Conservation (phyloP, 495 filamentous ascomycete genomes). For the Aspergillus leporis region DNA sequence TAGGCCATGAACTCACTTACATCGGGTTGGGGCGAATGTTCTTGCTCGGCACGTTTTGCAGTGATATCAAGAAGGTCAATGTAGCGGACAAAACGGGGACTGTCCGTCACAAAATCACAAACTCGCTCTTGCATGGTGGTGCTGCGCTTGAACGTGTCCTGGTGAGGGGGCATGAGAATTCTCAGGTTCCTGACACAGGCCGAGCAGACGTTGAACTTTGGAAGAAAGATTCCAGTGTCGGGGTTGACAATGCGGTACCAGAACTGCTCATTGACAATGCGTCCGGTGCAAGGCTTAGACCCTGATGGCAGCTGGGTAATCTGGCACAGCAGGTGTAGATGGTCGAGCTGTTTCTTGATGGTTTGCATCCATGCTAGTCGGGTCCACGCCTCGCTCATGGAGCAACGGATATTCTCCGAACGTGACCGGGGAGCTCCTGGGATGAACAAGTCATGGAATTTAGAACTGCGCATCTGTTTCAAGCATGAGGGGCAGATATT, state of each 20-base stretch:
- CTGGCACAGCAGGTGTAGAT: constrained; percentile 56
- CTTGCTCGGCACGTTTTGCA: constrained; percentile 46
- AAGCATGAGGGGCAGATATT: constrained; percentile 68
- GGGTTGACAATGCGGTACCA: constrained; percentile 64
- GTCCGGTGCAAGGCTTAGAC: constrained; percentile 52
- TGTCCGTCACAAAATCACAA: constrained; percentile 53
- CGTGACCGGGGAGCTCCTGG: constrained; percentile 43
- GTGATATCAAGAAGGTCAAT: constrained; percentile 60
- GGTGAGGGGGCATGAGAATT: constrained; percentile 50
- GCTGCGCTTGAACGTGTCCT: constrained; percentile 46
- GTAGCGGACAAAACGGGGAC: constrained; percentile 58
- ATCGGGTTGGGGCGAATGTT: constrained; percentile 41
- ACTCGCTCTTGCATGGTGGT: constrained; percentile 32
- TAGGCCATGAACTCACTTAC: constrained; percentile 51
- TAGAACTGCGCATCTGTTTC: constrained; percentile 52
- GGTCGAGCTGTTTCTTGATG: constrained; percentile 53
- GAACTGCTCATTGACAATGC: constrained; percentile 40
- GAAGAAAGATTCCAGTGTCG: constrained; percentile 47
- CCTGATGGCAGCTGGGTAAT: constrained; percentile 46
- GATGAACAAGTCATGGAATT: constrained; percentile 54
- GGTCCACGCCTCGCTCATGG: constrained; percentile 63
- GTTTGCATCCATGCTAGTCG: constrained; percentile 67
- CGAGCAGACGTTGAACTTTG: constrained; percentile 58
- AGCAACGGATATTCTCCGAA: constrained; percentile 50
- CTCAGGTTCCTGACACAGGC: constrained; percentile 54